phyloP scores from a whole-genome alignment of 139 green algal genomes.

The Chlamydomonas sp. region DNA sequence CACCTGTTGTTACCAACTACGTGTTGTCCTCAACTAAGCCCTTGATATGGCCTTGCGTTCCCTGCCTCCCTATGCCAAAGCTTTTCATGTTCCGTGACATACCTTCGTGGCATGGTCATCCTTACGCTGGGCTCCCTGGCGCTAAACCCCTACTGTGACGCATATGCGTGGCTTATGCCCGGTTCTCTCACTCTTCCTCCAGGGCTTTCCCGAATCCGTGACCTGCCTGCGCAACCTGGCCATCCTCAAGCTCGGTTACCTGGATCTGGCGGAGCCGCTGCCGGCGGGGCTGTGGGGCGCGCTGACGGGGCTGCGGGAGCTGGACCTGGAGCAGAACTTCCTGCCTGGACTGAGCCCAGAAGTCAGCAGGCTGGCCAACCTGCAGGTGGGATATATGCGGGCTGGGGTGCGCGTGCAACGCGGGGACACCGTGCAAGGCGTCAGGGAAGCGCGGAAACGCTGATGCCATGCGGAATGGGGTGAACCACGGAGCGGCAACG shows the following conservation, averaged over 20 bases:
- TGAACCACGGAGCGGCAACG: too few relatives aligned
- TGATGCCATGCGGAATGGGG: too few relatives aligned
- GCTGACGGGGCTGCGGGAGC: slow-evolving; percentile 3
- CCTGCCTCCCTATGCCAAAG: too few relatives aligned
- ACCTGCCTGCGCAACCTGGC: background rate
- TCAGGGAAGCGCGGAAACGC: too few relatives aligned
- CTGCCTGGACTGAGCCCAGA: background rate
- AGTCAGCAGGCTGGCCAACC: slow-evolving; percentile 2
- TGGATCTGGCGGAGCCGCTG: slow-evolving; percentile 4
- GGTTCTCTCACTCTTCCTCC: background rate
- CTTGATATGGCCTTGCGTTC: too few relatives aligned
- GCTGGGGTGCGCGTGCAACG: too few relatives aligned
- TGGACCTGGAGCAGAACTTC: slow-evolving; percentile 34
- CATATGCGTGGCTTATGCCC: background rate
- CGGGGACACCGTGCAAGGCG: too few relatives aligned
- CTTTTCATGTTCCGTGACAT: too few relatives aligned
- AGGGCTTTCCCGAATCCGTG: background rate
- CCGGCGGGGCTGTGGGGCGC: slow-evolving; percentile 4
- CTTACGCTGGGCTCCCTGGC: too few relatives aligned
- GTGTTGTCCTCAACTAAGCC: too few relatives aligned
- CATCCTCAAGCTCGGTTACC: slow-evolving; percentile 18
- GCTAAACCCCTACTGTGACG: background rate
- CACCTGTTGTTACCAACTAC: too few relatives aligned
- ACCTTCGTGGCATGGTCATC: too few relatives aligned
- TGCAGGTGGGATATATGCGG: slow-evolving; percentile 1